Evolutionary conservation across 371 early-diverging fungal genomes (phyloP).

Genomic region (Funneliformis caledonium): DNA sequence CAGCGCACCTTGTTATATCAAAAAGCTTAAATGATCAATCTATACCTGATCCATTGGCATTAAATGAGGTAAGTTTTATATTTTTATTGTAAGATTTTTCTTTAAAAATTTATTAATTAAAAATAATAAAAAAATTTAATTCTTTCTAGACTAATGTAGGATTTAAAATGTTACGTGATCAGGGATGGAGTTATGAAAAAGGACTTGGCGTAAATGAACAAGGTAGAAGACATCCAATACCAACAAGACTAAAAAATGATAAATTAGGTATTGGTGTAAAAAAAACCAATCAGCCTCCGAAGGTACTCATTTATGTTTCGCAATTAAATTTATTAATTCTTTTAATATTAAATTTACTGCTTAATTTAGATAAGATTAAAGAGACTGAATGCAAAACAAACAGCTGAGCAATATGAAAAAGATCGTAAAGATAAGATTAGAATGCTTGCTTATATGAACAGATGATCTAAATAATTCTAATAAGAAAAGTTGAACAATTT

Average conservation of each 20-base stretch:
- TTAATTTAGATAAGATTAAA: not conserved
- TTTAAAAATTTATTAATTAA: not conserved
- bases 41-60: not conserved
- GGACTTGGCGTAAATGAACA: conserved; percentile 37
- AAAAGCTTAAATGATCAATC: not conserved
- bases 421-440: not conserved
- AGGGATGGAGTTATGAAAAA: conserved; percentile 41
- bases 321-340: not conserved
- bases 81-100: not conserved
- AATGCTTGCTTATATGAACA: conserved; percentile 19
- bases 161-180: conserved; percentile 22
- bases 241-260: conserved; percentile 25
- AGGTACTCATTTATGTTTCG: not conserved
- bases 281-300: not conserved
- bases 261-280: conserved; percentile 31
- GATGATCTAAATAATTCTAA: not conserved
- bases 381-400: conserved; percentile 21
- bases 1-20: conserved; percentile 13
- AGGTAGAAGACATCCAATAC: conserved; percentile 33
- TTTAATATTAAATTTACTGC: not conserved
- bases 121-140: not conserved
- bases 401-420: conserved; percentile 23
- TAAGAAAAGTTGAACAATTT: too few species aligned
- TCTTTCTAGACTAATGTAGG: conserved; percentile 32
- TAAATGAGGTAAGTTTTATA: conserved; percentile 10